Evolutionary conservation across 106 monocot species (phyloP), one percentile per base, ranked within the genome.

Genomic region (Agapanthus africanus): DNA sequence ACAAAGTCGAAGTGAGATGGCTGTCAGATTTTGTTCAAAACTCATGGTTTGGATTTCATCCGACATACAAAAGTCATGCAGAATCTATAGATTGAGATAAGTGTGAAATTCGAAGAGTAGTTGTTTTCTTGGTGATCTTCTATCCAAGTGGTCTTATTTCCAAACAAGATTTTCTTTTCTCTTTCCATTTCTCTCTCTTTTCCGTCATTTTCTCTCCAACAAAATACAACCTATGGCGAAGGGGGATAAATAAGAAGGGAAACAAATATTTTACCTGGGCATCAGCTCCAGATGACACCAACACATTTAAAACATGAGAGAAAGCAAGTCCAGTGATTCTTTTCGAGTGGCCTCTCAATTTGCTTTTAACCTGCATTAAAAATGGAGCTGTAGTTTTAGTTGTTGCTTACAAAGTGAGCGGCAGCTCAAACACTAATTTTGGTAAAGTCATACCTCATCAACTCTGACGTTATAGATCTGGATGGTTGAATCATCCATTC

Each of bases 401-500:
- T n/a, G n/a, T n/a, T n/a, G n/a, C n/a, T 21, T 27, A n/a, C 19
- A 47, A 68, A 68, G 50, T 68, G 4, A 49, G 32, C 7, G 34
- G 44, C 10, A 9, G 11, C 27, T 65, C 28, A 50, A 34, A 22
- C 18, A 26, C 32, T 50, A 10, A 34, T 26, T n/a, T 46, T 33
- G n/a, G n/a, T n/a, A n/a, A n/a, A n/a, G n/a, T n/a, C n/a, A n/a
- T 40, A 91, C 91, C 84, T 94, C 87, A 74, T 94, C 94, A 59
- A 94, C 74, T 37, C 87, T 84, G 56, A 94, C 90, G 73, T 94
- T 94, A 40, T 94, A 94, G 67, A 94, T 94, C 70, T 94, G 94
- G 70, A 94, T 87, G 7, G 83, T 80, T 18, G 90, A 90, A 80
- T 94, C 94, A 21, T 94, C 90, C 94, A 94, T 94, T 73, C 94